phyloP scores from a whole-genome alignment of 179 eudicot genomes.

The Heliamphora pulchella region DNA sequence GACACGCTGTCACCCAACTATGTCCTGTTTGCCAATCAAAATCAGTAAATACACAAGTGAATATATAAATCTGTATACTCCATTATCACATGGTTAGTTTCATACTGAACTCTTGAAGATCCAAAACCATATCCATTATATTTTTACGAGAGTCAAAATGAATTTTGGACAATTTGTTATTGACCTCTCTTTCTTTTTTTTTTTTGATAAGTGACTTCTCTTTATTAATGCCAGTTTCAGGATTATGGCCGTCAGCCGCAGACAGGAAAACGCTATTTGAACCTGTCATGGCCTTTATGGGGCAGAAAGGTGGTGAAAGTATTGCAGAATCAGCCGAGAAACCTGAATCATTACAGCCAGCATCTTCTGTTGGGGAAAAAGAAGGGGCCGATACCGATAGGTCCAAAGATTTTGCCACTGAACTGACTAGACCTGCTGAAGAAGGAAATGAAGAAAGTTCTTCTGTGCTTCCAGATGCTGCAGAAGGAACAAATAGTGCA shows the following conservation, averaged over 20 bases:
- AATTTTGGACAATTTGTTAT: constrained; percentile 10
- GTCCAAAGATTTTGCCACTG: constrained; percentile 24
- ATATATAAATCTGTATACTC: background rate
- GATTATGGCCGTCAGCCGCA: constrained; percentile 50
- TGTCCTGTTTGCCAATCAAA: background rate
- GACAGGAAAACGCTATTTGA: constrained; percentile 51
- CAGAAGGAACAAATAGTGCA: constrained; percentile 16
- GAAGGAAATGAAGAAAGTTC: constrained; percentile 31
- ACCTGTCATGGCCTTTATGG: constrained; percentile 68
- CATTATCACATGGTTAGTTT: background rate
- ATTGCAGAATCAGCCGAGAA: constrained; percentile 29
- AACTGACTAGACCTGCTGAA: constrained; percentile 23
- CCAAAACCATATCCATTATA: background rate
- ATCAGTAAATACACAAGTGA: background rate
- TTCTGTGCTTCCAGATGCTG: constrained; percentile 15
- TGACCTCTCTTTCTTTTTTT: constrained; percentile 10
- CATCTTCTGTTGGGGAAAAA: constrained; percentile 31
- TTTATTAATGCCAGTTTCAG: constrained; percentile 35
- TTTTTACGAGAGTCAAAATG: background rate
- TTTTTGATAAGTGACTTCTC: no score
- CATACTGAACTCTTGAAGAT: background rate
- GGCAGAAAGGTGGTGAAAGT: constrained; percentile 47
- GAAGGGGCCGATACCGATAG: constrained; percentile 29
- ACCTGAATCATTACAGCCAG: constrained; percentile 28
- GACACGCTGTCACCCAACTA: background rate